Evolutionary conservation across 2,329 filamentous ascomycete genomes (phyloP), one percentile per base, ranked within the genome.

Genomic region (Didymella exigua): DNA sequence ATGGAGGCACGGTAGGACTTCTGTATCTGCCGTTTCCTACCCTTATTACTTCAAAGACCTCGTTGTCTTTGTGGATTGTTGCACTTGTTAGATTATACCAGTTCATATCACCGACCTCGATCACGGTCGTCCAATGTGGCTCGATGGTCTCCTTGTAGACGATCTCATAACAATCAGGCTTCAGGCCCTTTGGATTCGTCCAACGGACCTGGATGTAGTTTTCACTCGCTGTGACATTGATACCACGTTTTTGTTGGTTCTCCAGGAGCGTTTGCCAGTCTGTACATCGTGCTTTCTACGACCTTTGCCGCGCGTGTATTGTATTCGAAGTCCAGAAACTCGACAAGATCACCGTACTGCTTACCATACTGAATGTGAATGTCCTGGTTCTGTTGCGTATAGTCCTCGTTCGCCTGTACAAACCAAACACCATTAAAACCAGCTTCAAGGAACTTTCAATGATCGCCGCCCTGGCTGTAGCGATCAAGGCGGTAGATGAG

Each of bases 401-500:
- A 84, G 62, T 84, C 72, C 68, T 85, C 82, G 43, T 79, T 75
- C 0, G 82, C 79, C 71, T 84, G 82, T 1, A 81, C 83, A 74
- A 83, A 83, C 5, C 82, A 76, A 7, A 79, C 76, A 2, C 78
- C 80, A 3, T 80, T 73, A 63, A 81, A 84, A 1, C 82, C 82
- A 23, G 78, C 75, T 31, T 79, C 72, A 19, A 84, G 78, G 66
- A 84, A 84, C 2, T 79, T 75, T 14, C 75, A 67, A 65, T 85
- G 82, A 66, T 84, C 82, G 23, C 82, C 82, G 33, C 82, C 80
- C 9, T 82, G 76, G n/a, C 82, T 73, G 71, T 79, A 84, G 8
- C 82, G 77, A 58, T 85, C 82, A 0, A 80, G 74, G 0, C 82
- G 77, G 68, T 84, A 84, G 37, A 84, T 76, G 37, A 83, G 70